Evolutionary conservation across 768 basidiomycete species (phyloP), one percentile per base, ranked within the genome.

Genomic region (Rhodotorula paludigena): DNA sequence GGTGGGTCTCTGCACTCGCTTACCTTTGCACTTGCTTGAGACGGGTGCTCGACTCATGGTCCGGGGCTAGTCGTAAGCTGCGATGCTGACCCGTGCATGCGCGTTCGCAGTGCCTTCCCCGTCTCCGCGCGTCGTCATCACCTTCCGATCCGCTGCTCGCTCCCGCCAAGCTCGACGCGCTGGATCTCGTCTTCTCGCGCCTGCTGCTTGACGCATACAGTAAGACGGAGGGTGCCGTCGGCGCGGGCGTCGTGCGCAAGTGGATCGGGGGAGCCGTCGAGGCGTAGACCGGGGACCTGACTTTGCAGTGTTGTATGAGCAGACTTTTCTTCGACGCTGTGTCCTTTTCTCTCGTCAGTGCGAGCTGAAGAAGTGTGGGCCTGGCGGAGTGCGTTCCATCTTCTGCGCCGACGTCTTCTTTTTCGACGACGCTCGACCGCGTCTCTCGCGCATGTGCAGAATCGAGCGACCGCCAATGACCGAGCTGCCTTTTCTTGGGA

Each of bases 121-220:
- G 55, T 3, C 54, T 63, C 9, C 62, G 54, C 11, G 20, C 61
- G 0, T 5, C 42, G 5, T 15, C 45, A 21, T 36, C 62, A 0
- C 3, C 28, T 7, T 16, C 18, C 41, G 62, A 56, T 23, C 54
- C 62, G 11, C 38, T 45, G 21, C 55, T 62, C 33, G 15, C 33
- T 2, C 56, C 56, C 12, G 6, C 16, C 5, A 42, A 57, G 15
- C 49, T 68, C 20, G 45, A 58, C 39, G 39, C 52, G 48, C 25
- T 68, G 44, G 66, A 68, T 25, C 44, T 68, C 32, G 23, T 68
- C 39, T 38, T 63, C 23, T 38, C 66, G 8, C 44, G 51, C 20
- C 42, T 68, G 3, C 28, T 68, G 5, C 45, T 68, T 48, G 57
- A 57, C 11, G 48, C 45, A 1, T 62, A 57, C 48, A n/a, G 28